These are phyloP conservation scores for Naganishia cerealis DNA, from an alignment of 1,284 basidiomycete genomes.

Conservation along the genomic window DNA sequence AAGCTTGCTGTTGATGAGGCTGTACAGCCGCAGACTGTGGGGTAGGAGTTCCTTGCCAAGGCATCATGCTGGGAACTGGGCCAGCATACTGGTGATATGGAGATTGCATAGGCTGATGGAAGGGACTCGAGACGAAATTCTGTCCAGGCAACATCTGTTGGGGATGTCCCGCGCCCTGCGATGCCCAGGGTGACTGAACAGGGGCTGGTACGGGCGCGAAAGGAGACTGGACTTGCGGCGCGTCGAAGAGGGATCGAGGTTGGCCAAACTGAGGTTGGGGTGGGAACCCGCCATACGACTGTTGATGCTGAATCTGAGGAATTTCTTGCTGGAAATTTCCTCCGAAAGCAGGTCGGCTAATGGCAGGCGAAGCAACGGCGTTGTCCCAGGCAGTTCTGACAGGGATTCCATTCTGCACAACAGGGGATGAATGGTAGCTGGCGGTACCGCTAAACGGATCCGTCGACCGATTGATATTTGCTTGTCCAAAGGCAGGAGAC, in stretches of 20 bases:
- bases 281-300: constrained; percentile 21
- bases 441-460: constrained; percentile 28
- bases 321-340: constrained; percentile 16
- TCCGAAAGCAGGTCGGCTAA: constrained; percentile 23
- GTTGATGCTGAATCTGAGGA: constrained; percentile 20
- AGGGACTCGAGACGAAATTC: constrained; percentile 5
- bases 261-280: constrained; percentile 30
- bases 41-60: constrained; percentile 24
- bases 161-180: constrained; percentile 7
- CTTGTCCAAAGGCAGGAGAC: constrained; percentile 26
- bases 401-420: constrained; percentile 25
- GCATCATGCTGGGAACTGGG: constrained; percentile 18
- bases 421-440: constrained; percentile 31
- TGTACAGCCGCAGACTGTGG: constrained; percentile 19
- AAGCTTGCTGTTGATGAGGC: constrained; percentile 9
- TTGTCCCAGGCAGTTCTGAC: constrained; percentile 30
- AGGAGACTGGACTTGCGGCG: constrained; percentile 32
- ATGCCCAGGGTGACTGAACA: constrained; percentile 18
- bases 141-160: constrained; percentile 20
- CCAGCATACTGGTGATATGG: constrained; percentile 13
- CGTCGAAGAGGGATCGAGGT: constrained; percentile 31
- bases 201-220: constrained; percentile 14
- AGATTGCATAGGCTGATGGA: constrained; percentile 26
- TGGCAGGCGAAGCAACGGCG: constrained; percentile 27
- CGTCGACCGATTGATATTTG: constrained; percentile 19